These are phyloP conservation scores for Amanita rimosa DNA, from an alignment of 768 basidiomycete species.

Conservation along the genomic window DNA sequence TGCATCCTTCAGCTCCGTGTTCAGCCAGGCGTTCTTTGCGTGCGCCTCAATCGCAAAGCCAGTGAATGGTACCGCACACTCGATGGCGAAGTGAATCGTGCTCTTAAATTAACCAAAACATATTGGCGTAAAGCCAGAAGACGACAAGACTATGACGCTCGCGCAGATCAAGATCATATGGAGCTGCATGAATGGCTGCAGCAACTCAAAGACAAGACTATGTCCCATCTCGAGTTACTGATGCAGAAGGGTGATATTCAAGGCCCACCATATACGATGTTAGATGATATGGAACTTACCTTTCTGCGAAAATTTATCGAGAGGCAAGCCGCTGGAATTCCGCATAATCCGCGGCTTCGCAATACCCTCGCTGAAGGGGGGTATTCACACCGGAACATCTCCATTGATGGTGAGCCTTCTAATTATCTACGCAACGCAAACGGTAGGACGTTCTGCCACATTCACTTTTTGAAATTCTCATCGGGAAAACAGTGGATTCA, in stretches of 20 bases:
- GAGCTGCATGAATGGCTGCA: constrained; percentile 83
- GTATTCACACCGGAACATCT: constrained; percentile 31
- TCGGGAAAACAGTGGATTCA: constrained; percentile 26
- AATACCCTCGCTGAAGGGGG: constrained; percentile 28
- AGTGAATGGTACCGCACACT: constrained; percentile 79
- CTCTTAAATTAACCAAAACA: constrained; percentile 76
- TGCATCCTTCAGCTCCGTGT: constrained; percentile 71
- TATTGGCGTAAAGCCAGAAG: constrained; percentile 78
- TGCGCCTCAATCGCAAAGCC: constrained; percentile 60
- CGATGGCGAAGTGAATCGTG: constrained; percentile 69
- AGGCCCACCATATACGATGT: constrained; percentile 74
- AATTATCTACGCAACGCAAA: constrained; percentile 23
- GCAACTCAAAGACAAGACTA: constrained; percentile 80
- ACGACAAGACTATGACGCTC: constrained; percentile 76
- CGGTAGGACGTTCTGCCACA: constrained; percentile 17
- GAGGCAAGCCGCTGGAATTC: constrained; percentile 60
- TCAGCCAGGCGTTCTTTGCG: constrained; percentile 73
- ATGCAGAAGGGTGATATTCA: constrained; percentile 86
- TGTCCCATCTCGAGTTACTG: constrained; percentile 77
- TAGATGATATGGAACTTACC: constrained; percentile 64
- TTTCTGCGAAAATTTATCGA: constrained; percentile 80
- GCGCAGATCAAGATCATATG: constrained; percentile 84
- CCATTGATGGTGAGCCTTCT: constrained; percentile 34
- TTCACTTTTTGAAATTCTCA: neutral
- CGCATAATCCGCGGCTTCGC: constrained; percentile 74